Evolutionary conservation across 169 alveolate genomes (phyloP), one percentile per base, ranked within the genome.

Genomic region (Miamiensis avidus): DNA sequence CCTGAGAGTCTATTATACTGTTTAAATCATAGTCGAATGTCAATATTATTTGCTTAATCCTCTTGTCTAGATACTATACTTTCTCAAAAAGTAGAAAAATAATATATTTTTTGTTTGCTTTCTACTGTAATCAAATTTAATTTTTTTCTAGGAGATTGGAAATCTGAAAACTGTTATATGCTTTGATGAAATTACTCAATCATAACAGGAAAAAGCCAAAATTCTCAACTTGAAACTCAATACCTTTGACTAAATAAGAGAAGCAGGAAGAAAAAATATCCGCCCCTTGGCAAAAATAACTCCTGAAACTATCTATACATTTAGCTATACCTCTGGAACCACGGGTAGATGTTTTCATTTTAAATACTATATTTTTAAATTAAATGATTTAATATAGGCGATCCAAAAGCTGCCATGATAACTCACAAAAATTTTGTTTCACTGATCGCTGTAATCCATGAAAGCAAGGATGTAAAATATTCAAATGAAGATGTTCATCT

Each of bases 261-360:
- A 33, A 25, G 69, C 77, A 65, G 95, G 89, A 20, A 78, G 75
- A 76, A 75, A 77, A 27, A 49, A 85, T 11, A 81, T 75, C 0
- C 31, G 34, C 33, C 86, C 84, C 0, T 64, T 77, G 4, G 84
- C 86, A 84, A 72, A 77, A 31, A 20, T 49, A 11, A 49, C 69
- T 4, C 95, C 92, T 32, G 95, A 97, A 32, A 87, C 95, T 31
- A 77, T 97, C 30, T 95, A 89, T 93, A 96, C 98, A 16, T 93
- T 99, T 30, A 98, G 99, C 77, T 99, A 97, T 91, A 99, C 99
- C 29, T 95, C 99, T 31, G 99, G 99, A 28, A 98, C 99, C 0
- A 98, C 99, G 29, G 99, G n/a, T n/a, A n/a, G n/a, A n/a, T n/a
- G n/a, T n/a, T n/a, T n/a, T n/a, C n/a, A n/a, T n/a, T n/a, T n/a